Conservation (phyloP, 768 basidiomycete species). For the Russula dissimulans region DNA sequence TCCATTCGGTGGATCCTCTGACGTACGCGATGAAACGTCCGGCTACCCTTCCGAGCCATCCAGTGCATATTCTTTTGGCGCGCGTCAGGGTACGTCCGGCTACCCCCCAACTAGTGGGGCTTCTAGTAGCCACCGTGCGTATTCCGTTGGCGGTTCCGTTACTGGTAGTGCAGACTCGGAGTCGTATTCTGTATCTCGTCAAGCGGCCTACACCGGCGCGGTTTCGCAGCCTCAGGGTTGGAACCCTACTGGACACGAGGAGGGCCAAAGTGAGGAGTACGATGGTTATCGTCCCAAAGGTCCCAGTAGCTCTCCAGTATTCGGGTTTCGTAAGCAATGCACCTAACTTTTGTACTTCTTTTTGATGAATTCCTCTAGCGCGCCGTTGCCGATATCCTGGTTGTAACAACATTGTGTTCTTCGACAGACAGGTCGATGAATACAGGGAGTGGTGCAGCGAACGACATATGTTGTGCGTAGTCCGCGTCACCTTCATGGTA, state of each 20-base stretch:
- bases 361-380: background rate
- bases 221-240: background rate
- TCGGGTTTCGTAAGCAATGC: background rate
- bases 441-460: slow-evolving; percentile 4
- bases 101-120: background rate
- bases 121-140: background rate
- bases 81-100: background rate
- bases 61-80: background rate
- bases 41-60: background rate
- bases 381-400: background rate
- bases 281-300: background rate
- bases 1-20: background rate
- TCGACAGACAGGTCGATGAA: background rate
- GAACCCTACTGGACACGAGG: background rate
- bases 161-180: background rate
- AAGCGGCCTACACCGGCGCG: background rate
- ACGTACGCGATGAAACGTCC: background rate
- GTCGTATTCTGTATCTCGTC: background rate
- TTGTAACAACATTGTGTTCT: background rate
- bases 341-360: background rate
- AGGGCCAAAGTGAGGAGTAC: background rate
- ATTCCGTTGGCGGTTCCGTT: background rate
- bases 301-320: background rate
- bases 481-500: background rate
- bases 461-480: background rate